Conservation (phyloP, 1,139 yeast genomes). For the Lodderomyces orthopsilosis region DNA sequence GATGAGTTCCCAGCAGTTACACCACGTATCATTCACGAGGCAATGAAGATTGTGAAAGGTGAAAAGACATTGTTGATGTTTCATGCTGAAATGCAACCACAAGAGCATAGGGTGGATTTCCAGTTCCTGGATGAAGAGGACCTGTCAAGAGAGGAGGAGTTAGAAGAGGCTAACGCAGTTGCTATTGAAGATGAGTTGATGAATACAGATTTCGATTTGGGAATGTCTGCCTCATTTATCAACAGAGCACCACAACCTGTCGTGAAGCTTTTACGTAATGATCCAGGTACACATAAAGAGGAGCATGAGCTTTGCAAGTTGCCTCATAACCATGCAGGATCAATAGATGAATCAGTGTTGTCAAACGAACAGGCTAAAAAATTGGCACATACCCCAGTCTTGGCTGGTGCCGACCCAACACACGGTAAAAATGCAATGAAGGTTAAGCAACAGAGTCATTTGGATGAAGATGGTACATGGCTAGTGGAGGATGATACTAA, state of each 20-base stretch:
- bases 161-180: conserved; percentile 12
- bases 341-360: conserved; percentile 37
- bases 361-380: conserved; percentile 51
- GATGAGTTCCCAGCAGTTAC: conserved; percentile 88
- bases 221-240: conserved; percentile 48
- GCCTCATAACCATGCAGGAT: conserved; percentile 41
- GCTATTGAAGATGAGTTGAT: conserved; percentile 8
- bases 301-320: conserved; percentile 35
- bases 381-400: conserved; percentile 51
- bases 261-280: conserved; percentile 25
- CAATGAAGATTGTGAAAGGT: conserved; percentile 60
- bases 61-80: conserved; percentile 76
- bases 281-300: conserved; percentile 17
- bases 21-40: conserved; percentile 58
- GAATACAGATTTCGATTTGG: conserved; percentile 35
- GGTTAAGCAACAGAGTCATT: conserved; percentile 32
- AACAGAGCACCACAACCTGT: conserved; percentile 41
- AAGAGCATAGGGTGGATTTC: conserved; percentile 22
- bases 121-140: conserved; percentile 22
- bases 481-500: conserved; percentile 10
- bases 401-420: conserved; percentile 58
- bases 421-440: conserved; percentile 48
- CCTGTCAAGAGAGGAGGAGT: conserved; percentile 14
- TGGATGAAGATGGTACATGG: conserved; percentile 1
- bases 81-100: conserved; percentile 84